Base-by-base conservation (phyloP, 1,139 yeast species). In the Yamadazyma blattariae region DNA sequence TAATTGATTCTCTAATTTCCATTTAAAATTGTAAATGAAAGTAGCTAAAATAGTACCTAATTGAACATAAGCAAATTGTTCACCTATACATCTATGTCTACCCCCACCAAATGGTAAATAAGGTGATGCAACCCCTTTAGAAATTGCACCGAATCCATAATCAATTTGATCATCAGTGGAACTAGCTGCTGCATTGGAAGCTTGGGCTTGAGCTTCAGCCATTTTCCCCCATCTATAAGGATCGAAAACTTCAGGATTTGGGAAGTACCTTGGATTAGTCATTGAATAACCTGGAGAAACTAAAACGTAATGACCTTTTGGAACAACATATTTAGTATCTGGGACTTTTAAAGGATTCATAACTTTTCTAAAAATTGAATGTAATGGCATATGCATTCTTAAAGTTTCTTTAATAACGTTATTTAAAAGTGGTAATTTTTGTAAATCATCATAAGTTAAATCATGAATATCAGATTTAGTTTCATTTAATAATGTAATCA, bases 41-140 rank as follows among this genome's bases (percentile, higher is more conserved):
- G 89, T 77, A 25, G 89, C 68, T 56, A 94, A 70, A 43, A 92
- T 73, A 37, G 95, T 82, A 37, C 96, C 96, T 51, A 92, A 77
- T 69, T 92, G 99, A 48, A 84, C 82, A 61, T 83, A 88, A 29
- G 99, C 99, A 68, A 92, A 92, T 59, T 90, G 97, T 66, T 92
- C 99, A 54, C 99, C 99, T 56, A 92, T 89, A 68, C 99, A 92
- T 69, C 98, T 84, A 62, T 92, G 99, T 74, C 99, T 86, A 48
- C 99, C 99, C 62, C 97, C 98, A 51, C 98, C 98, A 56, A 92
- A 92, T 37, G 98, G 98, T 59, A 92, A 77, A 65, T 88, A 94
- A 37, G 98, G 96, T 33, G 96, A 87, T 17, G 86, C 69, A 29
- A 92, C 97, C 64, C 97, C 98, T 67, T 92, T 92, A 35, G 96